These are phyloP conservation scores for Collybia nuda DNA, from an alignment of 768 basidiomycete species.

Conservation along the genomic window DNA sequence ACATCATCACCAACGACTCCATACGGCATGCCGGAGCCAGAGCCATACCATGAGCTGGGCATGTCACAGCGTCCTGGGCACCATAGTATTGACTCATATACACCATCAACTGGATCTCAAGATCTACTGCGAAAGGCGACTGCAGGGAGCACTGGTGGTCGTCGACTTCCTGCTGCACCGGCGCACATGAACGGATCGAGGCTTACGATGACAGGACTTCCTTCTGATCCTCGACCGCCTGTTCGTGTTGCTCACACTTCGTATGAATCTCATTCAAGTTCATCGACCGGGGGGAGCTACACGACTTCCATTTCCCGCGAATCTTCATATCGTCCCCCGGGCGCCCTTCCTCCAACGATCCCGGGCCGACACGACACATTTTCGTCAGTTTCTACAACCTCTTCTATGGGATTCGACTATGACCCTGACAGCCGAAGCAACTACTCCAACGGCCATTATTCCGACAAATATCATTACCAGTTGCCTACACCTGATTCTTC, in stretches of 20 bases:
- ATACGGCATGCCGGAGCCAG: constrained; percentile 43
- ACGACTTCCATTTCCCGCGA: constrained; percentile 15
- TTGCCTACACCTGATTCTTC: constrained; percentile 5
- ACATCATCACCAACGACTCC: constrained; percentile 20
- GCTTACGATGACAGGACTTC: constrained; percentile 13
- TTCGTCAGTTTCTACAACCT: not conserved
- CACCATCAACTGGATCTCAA: constrained; percentile 22
- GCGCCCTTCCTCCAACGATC: constrained; percentile 23
- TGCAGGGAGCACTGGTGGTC: constrained; percentile 19
- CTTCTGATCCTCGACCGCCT: constrained; percentile 17
- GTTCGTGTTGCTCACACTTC: constrained; percentile 10
- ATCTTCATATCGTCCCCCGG: constrained; percentile 27
- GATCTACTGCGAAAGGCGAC: constrained; percentile 28
- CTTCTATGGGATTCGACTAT: constrained; percentile 4
- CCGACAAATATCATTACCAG: constrained; percentile 15
- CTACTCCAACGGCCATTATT: constrained; percentile 11
- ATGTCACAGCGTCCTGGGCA: constrained; percentile 19
- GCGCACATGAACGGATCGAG: constrained; percentile 11
- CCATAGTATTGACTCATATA: constrained; percentile 23
- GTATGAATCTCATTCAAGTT: constrained; percentile 17
- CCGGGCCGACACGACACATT: constrained; percentile 19
- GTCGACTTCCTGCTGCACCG: constrained; percentile 25
- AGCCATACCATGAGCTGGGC: constrained; percentile 30
- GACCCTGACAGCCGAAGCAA: constrained; percentile 9
- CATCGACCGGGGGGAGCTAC: constrained; percentile 16